Conservation (phyloP, 169 alveolate species). For the Eimeria falciformis region DNA sequence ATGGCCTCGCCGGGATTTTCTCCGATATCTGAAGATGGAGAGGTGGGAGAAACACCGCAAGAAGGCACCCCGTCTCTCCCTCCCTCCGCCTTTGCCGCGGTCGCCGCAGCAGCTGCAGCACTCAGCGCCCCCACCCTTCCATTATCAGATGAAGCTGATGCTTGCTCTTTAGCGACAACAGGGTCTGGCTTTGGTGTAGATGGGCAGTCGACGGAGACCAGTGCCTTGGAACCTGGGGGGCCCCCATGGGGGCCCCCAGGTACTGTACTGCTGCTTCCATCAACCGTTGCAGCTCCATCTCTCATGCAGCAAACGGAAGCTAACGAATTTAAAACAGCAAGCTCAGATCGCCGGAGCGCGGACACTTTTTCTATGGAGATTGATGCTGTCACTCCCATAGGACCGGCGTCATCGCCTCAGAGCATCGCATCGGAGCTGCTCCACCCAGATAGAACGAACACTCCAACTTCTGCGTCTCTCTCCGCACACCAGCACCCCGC, state of each 20-base stretch:
- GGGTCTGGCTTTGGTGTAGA: not conserved
- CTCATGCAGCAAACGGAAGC: no score
- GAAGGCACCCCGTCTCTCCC: not conserved
- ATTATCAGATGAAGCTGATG: no score
- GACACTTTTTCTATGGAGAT: not conserved
- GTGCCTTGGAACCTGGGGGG: not conserved
- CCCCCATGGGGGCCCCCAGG: not conserved
- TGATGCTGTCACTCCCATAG: not conserved
- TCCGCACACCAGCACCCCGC: not conserved
- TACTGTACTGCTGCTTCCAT: not conserved
- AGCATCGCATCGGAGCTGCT: no score
- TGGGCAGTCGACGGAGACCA: not conserved
- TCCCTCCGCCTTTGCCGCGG: not conserved
- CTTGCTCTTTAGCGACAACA: not conserved
- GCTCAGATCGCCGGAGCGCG: not conserved
- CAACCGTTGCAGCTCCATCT: not conserved
- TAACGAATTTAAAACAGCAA: no score
- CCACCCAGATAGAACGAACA: no score
- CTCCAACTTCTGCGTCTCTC: no score
- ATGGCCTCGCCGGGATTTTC: slow-evolving; percentile 25
- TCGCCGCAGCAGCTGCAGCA: slow-evolving; percentile 23
- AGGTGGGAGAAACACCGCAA: not conserved
- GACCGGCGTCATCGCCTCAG: not conserved
- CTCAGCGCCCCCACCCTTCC: slow-evolving; percentile 7
- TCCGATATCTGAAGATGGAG: slow-evolving; percentile 14